Base-by-base conservation (phyloP, 768 basidiomycete species). In the Xanthoconium purpureum region DNA sequence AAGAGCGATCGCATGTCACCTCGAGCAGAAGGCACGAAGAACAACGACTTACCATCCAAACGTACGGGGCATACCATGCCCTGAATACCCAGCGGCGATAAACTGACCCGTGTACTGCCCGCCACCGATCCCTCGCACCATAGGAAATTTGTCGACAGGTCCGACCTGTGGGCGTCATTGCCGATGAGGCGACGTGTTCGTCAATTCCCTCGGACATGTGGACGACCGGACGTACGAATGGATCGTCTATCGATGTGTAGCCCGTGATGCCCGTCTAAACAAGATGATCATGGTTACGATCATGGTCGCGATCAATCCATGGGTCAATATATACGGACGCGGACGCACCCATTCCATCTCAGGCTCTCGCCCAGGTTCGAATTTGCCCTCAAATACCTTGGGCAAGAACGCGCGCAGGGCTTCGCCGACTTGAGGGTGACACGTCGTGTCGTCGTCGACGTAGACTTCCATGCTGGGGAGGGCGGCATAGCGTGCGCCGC, bases 241-340 rank as follows among this genome's bases (percentile, higher is more conserved):
- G 90, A 65, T 87, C 85, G 1, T 75, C 73, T 0, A 72, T 73
- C 51, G 72, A 74, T 0, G 90, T 88, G 61, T 74, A 89, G 0
- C 84, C 91, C 89, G 91, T 91, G 43, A 94, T 89, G 0, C 91
- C 92, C 1, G 87, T 89, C 91, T 91, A 39, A 9, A 38, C n/a
- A n/a, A n/a, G n/a, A 33, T 12, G 17, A 51, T 24, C 8, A 28
- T 2, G 42, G 13, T 20, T 28, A 24, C 11, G 39, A 35, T 14
- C 3, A 6, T 30, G 5, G 3, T 5, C 32, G 14, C 24, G 14
- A 6, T 10, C 17, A 20, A 4, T 2, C 10, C 11, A 39, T 33
- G 24, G 24, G 30, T 10, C 9, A 10, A 35, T 11, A 24, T 33
- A 42, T 18, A 17, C 24, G 43, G 14, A 8, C 17, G n/a, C 28